Evolutionary conservation across 129 eudicot species (phyloP).

Genomic region (Gnaphalium uliginosum): DNA sequence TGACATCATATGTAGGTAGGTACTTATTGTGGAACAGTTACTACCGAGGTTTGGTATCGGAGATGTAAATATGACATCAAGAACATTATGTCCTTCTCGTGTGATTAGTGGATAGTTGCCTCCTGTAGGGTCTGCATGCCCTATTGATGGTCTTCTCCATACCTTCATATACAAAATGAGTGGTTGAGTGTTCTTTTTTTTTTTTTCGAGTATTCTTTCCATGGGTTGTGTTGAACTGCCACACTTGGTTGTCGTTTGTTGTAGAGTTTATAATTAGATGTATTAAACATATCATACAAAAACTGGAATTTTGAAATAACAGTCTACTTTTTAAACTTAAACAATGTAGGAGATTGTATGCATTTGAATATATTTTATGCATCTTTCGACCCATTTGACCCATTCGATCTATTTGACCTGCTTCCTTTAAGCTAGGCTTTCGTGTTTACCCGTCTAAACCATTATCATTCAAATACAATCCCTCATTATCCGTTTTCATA

Average conservation of each 20-base stretch:
- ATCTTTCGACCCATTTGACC: neutral
- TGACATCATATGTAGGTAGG: neutral
- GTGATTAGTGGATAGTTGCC: conserved; percentile 65
- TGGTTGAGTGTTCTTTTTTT: neutral
- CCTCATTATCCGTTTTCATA: neutral
- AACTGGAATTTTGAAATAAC: neutral
- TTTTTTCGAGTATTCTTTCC: neutral
- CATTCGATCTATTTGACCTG: neutral
- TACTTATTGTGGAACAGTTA: conserved; percentile 4
- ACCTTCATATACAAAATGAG: conserved; percentile 40
- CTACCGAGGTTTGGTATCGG: conserved; percentile 61
- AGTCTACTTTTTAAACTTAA: no score
- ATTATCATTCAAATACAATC: neutral
- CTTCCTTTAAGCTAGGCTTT: neutral
- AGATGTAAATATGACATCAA: conserved; percentile 69
- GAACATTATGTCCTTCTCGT: conserved; percentile 60
- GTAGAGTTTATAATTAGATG: neutral
- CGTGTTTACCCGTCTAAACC: neutral
- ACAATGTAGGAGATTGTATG: neutral
- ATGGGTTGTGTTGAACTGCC: neutral
- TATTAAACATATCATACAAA: no score
- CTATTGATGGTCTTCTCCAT: conserved; percentile 71
- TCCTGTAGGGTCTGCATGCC: conserved; percentile 66
- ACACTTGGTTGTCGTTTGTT: neutral
- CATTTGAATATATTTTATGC: neutral